Percentiles rank a stretch among this genome's conserved stretches.
Conservation (phyloP, 352 stramenopile species). For the Phytophthora aleatoria region DNA sequence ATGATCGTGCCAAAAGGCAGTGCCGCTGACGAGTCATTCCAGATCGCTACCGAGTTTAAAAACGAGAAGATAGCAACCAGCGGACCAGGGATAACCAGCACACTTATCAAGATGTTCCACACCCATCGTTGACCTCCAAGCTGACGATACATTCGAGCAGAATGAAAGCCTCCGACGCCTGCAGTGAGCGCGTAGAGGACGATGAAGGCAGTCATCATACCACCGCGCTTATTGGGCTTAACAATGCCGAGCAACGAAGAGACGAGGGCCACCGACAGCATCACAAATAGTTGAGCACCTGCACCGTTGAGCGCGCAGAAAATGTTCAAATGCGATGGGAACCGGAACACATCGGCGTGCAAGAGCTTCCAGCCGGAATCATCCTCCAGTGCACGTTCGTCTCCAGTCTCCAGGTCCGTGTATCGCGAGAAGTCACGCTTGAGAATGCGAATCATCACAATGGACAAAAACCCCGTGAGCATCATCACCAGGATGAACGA, state of each 20-base stretch:
- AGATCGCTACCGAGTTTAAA: conserved; percentile 95
- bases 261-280: conserved; percentile 90
- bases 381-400: conserved; percentile 89
- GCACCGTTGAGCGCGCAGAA: conserved; percentile 93
- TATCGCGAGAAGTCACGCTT: conserved; percentile 99
- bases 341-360: conserved; percentile 96
- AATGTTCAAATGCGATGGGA: conserved; percentile 89
- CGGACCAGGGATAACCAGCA: conserved; percentile 92
- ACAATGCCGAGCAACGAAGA: conserved; percentile 93
- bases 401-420: conserved; percentile 93
- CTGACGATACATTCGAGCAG: conserved; percentile 94
- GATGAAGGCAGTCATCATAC: conserved; percentile 94
- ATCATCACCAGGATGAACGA: conserved; percentile 98
- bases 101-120: conserved; percentile 93
- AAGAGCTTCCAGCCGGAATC: conserved; percentile 98
- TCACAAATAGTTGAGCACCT: conserved; percentile 95
- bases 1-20: conserved; percentile 97
- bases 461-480: conserved; percentile 95
- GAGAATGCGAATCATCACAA: conserved; percentile 97
- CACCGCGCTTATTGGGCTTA: conserved; percentile 92
- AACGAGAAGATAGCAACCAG: conserved; percentile 93
- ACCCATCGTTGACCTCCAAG: conserved; percentile 95
- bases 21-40: conserved; percentile 95
- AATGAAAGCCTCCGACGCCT: conserved; percentile 92
- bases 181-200: conserved; percentile 95